A percentile compares a stretch with the other conserved stretches of the same genome.
These are phyloP conservation scores for Quercus wislizeni DNA, from an alignment of 306 rosid genomes.

Conservation along the genomic window DNA sequence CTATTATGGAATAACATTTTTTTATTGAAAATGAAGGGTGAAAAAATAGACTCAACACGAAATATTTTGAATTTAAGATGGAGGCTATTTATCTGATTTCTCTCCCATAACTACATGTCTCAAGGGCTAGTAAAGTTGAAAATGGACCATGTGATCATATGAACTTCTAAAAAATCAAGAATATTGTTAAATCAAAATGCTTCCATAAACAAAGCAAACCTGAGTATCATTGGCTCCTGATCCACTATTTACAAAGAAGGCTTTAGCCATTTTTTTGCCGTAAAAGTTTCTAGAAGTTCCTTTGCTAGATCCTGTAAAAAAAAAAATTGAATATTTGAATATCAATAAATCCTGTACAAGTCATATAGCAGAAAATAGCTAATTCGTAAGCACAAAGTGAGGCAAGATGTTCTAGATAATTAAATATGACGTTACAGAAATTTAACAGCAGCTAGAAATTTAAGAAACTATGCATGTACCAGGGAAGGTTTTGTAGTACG, in stretches of 20 bases:
- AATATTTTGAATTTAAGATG: not conserved
- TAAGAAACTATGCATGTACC: conserved; percentile 48
- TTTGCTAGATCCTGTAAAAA: conserved; percentile 79
- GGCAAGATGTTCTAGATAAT: not conserved
- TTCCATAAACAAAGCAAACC: conserved; percentile 40
- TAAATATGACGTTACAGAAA: not conserved
- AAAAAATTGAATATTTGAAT: conserved; percentile 4
- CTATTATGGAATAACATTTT: too few species aligned
- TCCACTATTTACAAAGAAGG: conserved; percentile 86
- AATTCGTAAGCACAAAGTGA: not conserved
- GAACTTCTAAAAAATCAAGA: conserved; percentile 14
- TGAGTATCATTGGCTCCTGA: conserved; percentile 99
- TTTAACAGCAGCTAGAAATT: not conserved
- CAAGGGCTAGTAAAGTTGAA: not conserved
- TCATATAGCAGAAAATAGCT: not conserved
- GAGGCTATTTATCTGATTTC: not conserved
- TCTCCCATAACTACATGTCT: not conserved
- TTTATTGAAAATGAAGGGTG: too few species aligned
- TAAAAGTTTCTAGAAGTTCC: conserved; percentile 72
- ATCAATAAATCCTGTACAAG: not conserved
- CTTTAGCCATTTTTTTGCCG: conserved; percentile 87
- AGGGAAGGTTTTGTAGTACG: conserved; percentile 89
- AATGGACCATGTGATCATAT: not conserved
- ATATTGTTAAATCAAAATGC: conserved; percentile 13
- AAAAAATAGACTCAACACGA: too few species aligned